A percentile compares a stretch with the other conserved stretches of the same genome.
phyloP scores from a whole-genome alignment of 495 filamentous ascomycete genomes.

The Podospora conica region DNA sequence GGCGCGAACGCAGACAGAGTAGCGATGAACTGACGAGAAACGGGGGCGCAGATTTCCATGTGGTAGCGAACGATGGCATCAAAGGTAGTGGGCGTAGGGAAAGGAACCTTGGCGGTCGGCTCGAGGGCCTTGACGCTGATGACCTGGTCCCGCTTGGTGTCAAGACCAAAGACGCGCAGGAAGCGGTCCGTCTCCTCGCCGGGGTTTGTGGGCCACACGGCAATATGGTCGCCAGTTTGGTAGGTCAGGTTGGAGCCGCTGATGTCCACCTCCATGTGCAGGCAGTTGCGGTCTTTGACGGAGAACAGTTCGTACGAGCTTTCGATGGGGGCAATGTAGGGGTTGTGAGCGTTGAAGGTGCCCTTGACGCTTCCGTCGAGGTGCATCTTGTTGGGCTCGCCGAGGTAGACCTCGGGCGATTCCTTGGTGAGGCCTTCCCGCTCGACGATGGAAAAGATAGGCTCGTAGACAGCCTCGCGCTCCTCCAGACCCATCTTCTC shows the following conservation, averaged over 20 bases:
- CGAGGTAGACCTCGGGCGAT: constrained; percentile 84
- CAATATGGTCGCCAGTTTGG: constrained; percentile 95
- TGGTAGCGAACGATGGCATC: constrained; percentile 93
- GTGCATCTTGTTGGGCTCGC: constrained; percentile 94
- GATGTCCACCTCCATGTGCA: constrained; percentile 96
- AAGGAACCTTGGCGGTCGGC: constrained; percentile 93
- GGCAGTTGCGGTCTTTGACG: constrained; percentile 87
- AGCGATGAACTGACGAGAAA: constrained; percentile 92
- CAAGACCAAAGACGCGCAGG: constrained; percentile 68
- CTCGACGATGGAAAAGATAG: constrained; percentile 78
- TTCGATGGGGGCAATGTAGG: constrained; percentile 88
- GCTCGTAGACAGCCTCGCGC: constrained; percentile 93
- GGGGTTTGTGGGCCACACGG: constrained; percentile 94
- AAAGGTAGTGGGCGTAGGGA: constrained; percentile 95
- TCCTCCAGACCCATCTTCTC: constrained; percentile 85
- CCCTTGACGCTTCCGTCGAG: constrained; percentile 80
- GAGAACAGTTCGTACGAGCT: constrained; percentile 88
- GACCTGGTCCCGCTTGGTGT: constrained; percentile 71
- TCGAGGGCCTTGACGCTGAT: constrained; percentile 90
- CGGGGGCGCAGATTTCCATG: constrained; percentile 91
- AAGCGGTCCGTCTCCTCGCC: constrained; percentile 91
- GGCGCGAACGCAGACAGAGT: constrained; percentile 86
- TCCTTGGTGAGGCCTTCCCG: constrained; percentile 66
- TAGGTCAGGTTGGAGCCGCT: constrained; percentile 80
- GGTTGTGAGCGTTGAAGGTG: constrained; percentile 94